Evolutionary conservation across 1,139 yeast species (phyloP).

Genomic region (Suhomyces terraborum): DNA sequence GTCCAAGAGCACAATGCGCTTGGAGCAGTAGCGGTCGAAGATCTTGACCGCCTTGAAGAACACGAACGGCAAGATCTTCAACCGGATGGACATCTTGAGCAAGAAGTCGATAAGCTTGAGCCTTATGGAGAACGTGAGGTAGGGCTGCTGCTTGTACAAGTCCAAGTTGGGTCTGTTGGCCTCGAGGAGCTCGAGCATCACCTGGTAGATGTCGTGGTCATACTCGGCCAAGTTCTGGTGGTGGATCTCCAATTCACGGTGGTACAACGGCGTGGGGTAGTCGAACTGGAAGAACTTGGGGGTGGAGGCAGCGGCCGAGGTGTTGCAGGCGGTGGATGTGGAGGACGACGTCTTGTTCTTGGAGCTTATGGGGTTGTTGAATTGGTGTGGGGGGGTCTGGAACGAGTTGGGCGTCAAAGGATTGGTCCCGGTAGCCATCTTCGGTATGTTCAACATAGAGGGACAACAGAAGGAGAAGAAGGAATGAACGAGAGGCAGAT

Average conservation of each 20-base stretch:
- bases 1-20: slow-evolving; percentile 59
- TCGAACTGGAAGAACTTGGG: slow-evolving; percentile 33
- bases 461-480: slow-evolving; percentile 2
- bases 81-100: slow-evolving; percentile 57
- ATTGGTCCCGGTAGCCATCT: slow-evolving; percentile 10
- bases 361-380: slow-evolving; percentile 6
- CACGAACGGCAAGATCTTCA: slow-evolving; percentile 61
- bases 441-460: slow-evolving; percentile 18
- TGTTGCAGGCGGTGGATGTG: slow-evolving; percentile 2
- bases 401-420: slow-evolving; percentile 15
- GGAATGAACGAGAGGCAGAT: slow-evolving; percentile 1
- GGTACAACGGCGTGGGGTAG: slow-evolving; percentile 54
- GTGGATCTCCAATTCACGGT: slow-evolving; percentile 52
- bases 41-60: slow-evolving; percentile 59
- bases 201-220: slow-evolving; percentile 49
- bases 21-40: slow-evolving; percentile 68
- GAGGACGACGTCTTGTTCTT: too few species aligned
- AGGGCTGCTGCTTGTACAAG: slow-evolving; percentile 65
- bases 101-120: slow-evolving; percentile 57
- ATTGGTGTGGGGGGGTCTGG: slow-evolving; percentile 14
- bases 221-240: slow-evolving; percentile 52
- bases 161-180: slow-evolving; percentile 51
- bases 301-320: not conserved
- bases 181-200: slow-evolving; percentile 36
- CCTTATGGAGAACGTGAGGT: slow-evolving; percentile 53